phyloP scores from a whole-genome alignment of 768 basidiomycete species.

The Gyrodon lividus region DNA sequence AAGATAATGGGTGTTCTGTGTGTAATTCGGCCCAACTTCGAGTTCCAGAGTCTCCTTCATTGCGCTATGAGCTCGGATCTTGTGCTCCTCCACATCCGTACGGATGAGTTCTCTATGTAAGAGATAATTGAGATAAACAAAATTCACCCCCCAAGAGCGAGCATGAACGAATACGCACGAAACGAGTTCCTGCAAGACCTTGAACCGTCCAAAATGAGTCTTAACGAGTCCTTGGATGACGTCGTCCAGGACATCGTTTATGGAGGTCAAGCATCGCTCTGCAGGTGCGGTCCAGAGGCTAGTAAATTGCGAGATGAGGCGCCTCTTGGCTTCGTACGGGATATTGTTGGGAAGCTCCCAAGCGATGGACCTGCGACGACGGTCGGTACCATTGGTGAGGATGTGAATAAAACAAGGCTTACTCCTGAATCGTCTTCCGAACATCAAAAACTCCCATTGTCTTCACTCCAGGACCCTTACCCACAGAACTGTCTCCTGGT shows the following conservation, averaged over 20 bases:
- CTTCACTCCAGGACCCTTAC: conserved; percentile 1
- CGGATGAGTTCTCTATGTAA: conserved; percentile 26
- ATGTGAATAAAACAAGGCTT: conserved; percentile 3
- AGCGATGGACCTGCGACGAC: conserved; percentile 31
- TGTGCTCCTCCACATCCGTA: conserved; percentile 30
- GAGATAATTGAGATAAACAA: not conserved
- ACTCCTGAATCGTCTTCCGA: conserved; percentile 36
- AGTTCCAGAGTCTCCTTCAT: conserved; percentile 36
- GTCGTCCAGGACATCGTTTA: conserved; percentile 32
- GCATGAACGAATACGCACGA: conserved; percentile 28
- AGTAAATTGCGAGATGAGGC: conserved; percentile 36
- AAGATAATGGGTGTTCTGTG: conserved; percentile 32
- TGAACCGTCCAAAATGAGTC: conserved; percentile 42
- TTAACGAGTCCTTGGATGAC: conserved; percentile 29
- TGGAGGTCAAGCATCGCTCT: conserved; percentile 32
- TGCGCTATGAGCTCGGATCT: conserved; percentile 18
- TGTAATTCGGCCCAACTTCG: conserved; percentile 41
- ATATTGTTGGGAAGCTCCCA: conserved; percentile 45
- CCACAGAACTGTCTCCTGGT: not conserved
- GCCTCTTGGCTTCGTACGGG: conserved; percentile 40
- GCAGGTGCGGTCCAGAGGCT: conserved; percentile 38
- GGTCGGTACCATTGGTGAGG: not conserved
- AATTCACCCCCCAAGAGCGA: not conserved
- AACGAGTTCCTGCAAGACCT: conserved; percentile 32
- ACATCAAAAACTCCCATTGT: conserved; percentile 35